Base-by-base conservation (phyloP, 2,329 filamentous ascomycete genomes). In the Colletotrichum orbiculare region DNA sequence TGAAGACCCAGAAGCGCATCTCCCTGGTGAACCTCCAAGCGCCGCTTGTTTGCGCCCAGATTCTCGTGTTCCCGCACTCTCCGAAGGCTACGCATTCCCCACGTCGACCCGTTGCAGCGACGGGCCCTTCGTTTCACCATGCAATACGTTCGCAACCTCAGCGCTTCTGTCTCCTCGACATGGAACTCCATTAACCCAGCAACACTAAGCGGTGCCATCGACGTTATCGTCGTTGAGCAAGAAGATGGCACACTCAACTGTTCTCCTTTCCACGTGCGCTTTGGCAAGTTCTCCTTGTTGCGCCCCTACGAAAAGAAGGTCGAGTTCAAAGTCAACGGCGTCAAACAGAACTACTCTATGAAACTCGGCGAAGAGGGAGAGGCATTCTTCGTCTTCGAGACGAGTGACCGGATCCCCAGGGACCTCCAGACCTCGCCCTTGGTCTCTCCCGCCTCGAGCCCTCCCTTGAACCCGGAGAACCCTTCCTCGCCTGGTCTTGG, bases 121-220 rank as follows among this genome's bases (percentile, higher is more conserved):
- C 41, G 37, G 10, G 38, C 33, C 41, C 48, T 15, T 15, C 57
- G 34, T 13, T 11, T 39, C 52, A 83, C 77, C 68, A 98, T 98
- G 96, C 94, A 98, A 85, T 98, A 98, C 91, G 94, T 98, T 71
- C 89, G 96, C 71, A 97, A 94, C 75, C 88, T 98, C 73, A 96
- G 93, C 79, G 94, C 94, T 77, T 96, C 94, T 56, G 95, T 99
- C 73, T 97, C 94, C 72, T 97, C 96, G 82, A 95, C 96, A 78
- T 99, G 96, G 96, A 99, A 99, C 80, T 97, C 94, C 34, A 97
- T 99, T 85, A 99, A 99, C 79, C 96, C 96, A 54, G 94, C 96
- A 48, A 99, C 96, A 11, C 87, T 99, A 62, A 97, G 93, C 81
- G 96, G 96, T 74, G 96, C 96, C 74, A 98, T 99, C 81, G 96